phyloP scores from a whole-genome alignment of 2,329 filamentous ascomycete species.

The Parafenestella ontariensis region DNA sequence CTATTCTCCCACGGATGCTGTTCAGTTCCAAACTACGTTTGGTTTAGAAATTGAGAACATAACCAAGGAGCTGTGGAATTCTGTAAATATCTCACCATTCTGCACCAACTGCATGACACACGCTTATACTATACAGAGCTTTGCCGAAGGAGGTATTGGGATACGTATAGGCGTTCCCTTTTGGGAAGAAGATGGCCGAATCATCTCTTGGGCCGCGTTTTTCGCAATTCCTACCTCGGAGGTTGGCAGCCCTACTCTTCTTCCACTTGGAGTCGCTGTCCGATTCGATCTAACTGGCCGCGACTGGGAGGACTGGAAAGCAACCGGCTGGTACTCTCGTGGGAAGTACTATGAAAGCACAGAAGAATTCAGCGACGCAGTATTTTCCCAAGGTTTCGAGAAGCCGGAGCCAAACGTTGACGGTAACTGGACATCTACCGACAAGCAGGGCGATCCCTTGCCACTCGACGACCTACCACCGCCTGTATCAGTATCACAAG shows the following conservation, averaged over 20 bases:
- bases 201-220: slow-evolving; percentile 59
- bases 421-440: slow-evolving; percentile 56
- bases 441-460: slow-evolving; percentile 49
- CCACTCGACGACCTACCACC: slow-evolving; percentile 62
- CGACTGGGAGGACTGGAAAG: slow-evolving; percentile 59
- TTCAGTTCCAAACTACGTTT: slow-evolving; percentile 10
- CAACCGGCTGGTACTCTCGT: slow-evolving; percentile 63
- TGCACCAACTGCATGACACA: not conserved
- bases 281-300: slow-evolving; percentile 58
- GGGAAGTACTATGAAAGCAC: slow-evolving; percentile 61
- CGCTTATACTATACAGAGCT: slow-evolving; percentile 10
- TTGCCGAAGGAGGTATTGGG: slow-evolving; percentile 20
- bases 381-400: slow-evolving; percentile 53
- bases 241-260: slow-evolving; percentile 54
- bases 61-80: slow-evolving; percentile 30
- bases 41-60: slow-evolving; percentile 29
- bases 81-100: slow-evolving; percentile 13
- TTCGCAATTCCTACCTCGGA: slow-evolving; percentile 47
- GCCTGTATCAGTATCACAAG: slow-evolving; percentile 56
- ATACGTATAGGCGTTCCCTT: slow-evolving; percentile 38
- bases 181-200: slow-evolving; percentile 45
- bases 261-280: slow-evolving; percentile 56
- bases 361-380: slow-evolving; percentile 56
- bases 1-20: slow-evolving; percentile 12
- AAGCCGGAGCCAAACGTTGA: slow-evolving; percentile 58